These are phyloP conservation scores for Verticillium nonalfalfae DNA, from an alignment of 2,329 filamentous ascomycete genomes.

Conservation along the genomic window DNA sequence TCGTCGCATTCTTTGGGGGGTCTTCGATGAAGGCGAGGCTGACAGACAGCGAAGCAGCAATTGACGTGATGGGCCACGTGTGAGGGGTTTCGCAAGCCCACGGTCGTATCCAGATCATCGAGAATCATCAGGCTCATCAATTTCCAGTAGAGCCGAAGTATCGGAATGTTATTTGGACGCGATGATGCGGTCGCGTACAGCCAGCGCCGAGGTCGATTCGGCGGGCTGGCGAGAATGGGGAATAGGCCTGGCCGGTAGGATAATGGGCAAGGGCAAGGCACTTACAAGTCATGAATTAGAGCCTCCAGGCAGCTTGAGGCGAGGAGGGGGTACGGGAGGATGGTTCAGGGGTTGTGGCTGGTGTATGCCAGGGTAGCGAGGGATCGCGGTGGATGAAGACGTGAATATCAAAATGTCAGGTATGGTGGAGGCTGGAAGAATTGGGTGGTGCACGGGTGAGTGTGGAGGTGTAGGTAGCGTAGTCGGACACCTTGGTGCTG, in stretches of 20 bases:
- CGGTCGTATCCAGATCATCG: conserved; percentile 24
- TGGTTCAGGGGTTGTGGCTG: neutral
- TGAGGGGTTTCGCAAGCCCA: conserved; percentile 13
- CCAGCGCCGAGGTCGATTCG: conserved; percentile 20
- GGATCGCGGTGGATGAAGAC: neutral
- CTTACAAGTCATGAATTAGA: conserved; percentile 46
- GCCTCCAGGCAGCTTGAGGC: conserved; percentile 27
- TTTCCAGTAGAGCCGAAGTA: conserved; percentile 15
- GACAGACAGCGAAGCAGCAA: conserved; percentile 35
- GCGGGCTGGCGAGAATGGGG: conserved; percentile 30
- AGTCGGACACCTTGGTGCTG: neutral
- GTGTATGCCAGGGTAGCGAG: neutral
- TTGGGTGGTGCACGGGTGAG: conserved; percentile 1
- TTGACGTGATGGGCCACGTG: conserved; percentile 26
- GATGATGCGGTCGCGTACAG: conserved; percentile 27
- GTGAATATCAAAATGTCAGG: conserved; percentile 4
- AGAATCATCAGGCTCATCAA: conserved; percentile 28
- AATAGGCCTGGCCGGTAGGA: conserved; percentile 23
- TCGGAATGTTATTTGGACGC: conserved; percentile 18
- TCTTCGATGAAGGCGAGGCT: conserved; percentile 42
- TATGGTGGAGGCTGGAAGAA: conserved; percentile 3
- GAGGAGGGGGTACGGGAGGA: neutral
- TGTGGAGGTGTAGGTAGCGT: neutral
- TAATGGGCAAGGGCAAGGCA: conserved; percentile 21
- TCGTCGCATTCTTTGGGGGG: conserved; percentile 37